phyloP scores from a whole-genome alignment of 2,329 filamentous ascomycete genomes.

The Elsinoe fawcettii region DNA sequence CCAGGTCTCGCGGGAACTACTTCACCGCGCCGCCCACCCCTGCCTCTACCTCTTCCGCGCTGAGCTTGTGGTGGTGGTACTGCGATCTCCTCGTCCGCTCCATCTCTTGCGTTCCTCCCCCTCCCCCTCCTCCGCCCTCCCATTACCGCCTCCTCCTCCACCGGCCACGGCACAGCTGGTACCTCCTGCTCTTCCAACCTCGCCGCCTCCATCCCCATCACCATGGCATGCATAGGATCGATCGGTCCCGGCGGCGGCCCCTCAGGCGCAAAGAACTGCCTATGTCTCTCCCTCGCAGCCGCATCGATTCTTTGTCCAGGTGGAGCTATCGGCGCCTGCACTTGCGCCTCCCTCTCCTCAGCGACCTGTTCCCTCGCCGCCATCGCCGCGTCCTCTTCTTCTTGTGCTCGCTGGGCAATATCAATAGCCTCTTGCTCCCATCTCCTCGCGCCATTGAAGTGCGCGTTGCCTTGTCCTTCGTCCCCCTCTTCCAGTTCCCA shows the following conservation, averaged over 20 bases:
- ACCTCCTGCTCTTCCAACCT: neutral
- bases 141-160: neutral
- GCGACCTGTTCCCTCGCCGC: slow-evolving; percentile 27
- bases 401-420: slow-evolving; percentile 28
- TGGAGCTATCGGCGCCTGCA: slow-evolving; percentile 6
- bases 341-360: slow-evolving; percentile 22
- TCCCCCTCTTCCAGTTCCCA: slow-evolving; percentile 88
- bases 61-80: neutral
- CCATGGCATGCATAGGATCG: slow-evolving; percentile 13
- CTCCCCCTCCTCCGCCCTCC: neutral
- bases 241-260: slow-evolving; percentile 8
- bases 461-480: slow-evolving; percentile 36
- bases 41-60: slow-evolving; percentile 1
- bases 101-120: neutral
- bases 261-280: neutral
- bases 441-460: slow-evolving; percentile 37
- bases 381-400: slow-evolving; percentile 23
- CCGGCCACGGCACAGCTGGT: neutral
- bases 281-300: neutral
- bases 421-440: slow-evolving; percentile 37
- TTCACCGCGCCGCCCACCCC: neutral
- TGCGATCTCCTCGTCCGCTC: neutral
- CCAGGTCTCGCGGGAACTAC: neutral
- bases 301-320: neutral
- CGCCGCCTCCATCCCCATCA: neutral